phyloP scores from a whole-genome alignment of 2,329 filamentous ascomycete species.

The Annulohypoxylon truncatum region DNA sequence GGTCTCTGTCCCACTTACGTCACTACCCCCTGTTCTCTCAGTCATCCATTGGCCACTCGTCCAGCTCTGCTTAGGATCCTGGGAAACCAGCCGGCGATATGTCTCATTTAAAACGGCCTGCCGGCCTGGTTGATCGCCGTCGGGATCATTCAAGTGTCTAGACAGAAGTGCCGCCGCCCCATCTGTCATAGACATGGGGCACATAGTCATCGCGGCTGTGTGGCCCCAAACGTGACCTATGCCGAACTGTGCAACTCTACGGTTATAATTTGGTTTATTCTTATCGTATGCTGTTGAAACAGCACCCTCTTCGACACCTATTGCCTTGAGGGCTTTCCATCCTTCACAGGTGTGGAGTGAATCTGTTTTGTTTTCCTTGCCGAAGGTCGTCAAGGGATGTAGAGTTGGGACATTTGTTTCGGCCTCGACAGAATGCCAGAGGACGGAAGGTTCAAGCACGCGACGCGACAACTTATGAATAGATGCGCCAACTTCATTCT shows the following conservation, averaged over 20 bases:
- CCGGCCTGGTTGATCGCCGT: slow-evolving; percentile 32
- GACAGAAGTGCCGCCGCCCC: slow-evolving; percentile 56
- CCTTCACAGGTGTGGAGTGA: slow-evolving; percentile 32
- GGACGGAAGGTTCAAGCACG: slow-evolving; percentile 19
- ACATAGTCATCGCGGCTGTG: slow-evolving; percentile 55
- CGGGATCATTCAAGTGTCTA: slow-evolving; percentile 43
- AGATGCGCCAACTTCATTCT: slow-evolving; percentile 9
- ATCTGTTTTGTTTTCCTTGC: slow-evolving; percentile 29
- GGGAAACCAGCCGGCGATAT: slow-evolving; percentile 58
- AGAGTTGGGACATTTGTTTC: slow-evolving; percentile 29
- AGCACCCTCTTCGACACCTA: slow-evolving; percentile 31
- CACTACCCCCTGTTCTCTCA: slow-evolving; percentile 67
- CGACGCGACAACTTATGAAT: slow-evolving; percentile 28
- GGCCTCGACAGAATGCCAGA: slow-evolving; percentile 25
- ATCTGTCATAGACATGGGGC: slow-evolving; percentile 66
- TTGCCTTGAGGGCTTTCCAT: slow-evolving; percentile 37
- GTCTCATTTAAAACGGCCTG: slow-evolving; percentile 53
- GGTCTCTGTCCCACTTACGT: slow-evolving; percentile 68
- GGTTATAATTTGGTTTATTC: slow-evolving; percentile 16
- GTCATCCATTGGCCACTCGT: slow-evolving; percentile 75
- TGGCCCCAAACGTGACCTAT: slow-evolving; percentile 23
- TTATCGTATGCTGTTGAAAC: slow-evolving; percentile 32
- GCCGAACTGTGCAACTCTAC: slow-evolving; percentile 34
- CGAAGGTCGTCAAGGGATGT: slow-evolving; percentile 33
- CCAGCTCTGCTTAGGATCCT: slow-evolving; percentile 60